Conservation (phyloP, 257 asterid species). For the Primulina huaijiensis region DNA sequence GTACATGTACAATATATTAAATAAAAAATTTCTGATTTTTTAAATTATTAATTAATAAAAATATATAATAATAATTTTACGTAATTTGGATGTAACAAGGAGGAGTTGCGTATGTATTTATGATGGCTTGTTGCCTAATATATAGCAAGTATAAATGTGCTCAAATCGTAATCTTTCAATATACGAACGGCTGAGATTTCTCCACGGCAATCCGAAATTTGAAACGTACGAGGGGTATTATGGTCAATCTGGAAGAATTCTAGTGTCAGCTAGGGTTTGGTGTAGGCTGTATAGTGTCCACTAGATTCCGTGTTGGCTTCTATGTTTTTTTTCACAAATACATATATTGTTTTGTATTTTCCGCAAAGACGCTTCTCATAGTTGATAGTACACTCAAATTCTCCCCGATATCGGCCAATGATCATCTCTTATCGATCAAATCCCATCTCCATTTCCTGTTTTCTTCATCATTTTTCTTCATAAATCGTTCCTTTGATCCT, state of each 20-base stretch:
- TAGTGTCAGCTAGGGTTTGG: constrained; percentile 63
- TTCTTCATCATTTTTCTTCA: neutral
- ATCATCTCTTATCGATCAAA: constrained; percentile 22
- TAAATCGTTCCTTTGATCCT: constrained; percentile 11
- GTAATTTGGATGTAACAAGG: no score
- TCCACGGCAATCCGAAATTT: constrained; percentile 31
- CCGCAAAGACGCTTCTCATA: no score
- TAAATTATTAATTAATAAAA: no score
- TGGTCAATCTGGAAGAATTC: constrained; percentile 25
- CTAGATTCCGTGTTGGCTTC: constrained; percentile 11
- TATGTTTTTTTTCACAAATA: constrained; percentile 2
- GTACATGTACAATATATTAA: no score
- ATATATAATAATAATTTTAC: no score
- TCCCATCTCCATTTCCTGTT: neutral
- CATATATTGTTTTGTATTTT: no score
- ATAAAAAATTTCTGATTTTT: no score
- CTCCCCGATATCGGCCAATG: constrained; percentile 23
- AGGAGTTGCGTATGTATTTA: no score
- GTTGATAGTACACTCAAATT: neutral
- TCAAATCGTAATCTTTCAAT: no score
- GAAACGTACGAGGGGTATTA: constrained; percentile 37
- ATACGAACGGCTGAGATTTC: constrained; percentile 30
- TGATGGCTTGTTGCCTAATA: no score
- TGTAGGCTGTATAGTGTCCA: constrained; percentile 35
- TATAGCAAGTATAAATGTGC: no score